A percentile compares a stretch with the other conserved stretches of the same genome.
Evolutionary conservation across 192 early-diverging fungal species (phyloP).

Genomic region (Backusella westeae): DNA sequence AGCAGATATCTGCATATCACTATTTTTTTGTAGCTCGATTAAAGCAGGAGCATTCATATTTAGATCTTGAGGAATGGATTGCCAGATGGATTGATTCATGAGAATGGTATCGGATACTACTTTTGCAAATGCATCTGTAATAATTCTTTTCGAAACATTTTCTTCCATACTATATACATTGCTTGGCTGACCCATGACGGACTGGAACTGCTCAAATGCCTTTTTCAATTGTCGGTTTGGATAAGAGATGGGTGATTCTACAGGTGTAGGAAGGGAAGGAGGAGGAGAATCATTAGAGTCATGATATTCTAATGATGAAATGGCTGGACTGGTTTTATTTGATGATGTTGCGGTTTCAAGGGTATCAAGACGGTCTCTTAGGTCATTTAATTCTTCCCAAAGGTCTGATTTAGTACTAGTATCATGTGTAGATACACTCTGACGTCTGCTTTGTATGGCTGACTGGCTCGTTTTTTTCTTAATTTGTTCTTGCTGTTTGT

Average conservation of each 20-base stretch:
- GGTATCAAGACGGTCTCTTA: slow-evolving; percentile 1
- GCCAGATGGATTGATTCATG: not conserved
- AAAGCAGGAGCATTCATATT: slow-evolving; percentile 1
- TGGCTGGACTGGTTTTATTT: not conserved
- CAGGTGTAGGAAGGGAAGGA: not conserved
- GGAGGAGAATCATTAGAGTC: not conserved
- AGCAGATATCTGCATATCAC: not conserved
- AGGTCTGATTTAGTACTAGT: not conserved
- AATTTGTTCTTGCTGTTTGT: not conserved
- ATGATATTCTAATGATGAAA: not conserved
- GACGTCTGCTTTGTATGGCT: slow-evolving; percentile 4
- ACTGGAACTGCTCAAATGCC: not conserved
- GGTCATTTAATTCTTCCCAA: slow-evolving; percentile 1
- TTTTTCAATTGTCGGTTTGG: not conserved
- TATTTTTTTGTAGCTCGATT: not conserved
- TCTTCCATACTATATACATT: slow-evolving; percentile 2
- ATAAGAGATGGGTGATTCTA: not conserved
- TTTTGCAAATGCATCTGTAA: not conserved
- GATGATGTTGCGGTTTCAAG: not conserved
- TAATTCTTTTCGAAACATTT: not conserved
- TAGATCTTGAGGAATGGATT: not conserved
- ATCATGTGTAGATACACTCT: slow-evolving; percentile 1
- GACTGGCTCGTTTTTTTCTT: slow-evolving; percentile 3
- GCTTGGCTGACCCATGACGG: not conserved
- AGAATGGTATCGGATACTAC: not conserved